Evolutionary conservation across 202 grass and related monocot species (phyloP), one percentile per base, ranked within the genome.

Genomic region (Zizania palustris): DNA sequence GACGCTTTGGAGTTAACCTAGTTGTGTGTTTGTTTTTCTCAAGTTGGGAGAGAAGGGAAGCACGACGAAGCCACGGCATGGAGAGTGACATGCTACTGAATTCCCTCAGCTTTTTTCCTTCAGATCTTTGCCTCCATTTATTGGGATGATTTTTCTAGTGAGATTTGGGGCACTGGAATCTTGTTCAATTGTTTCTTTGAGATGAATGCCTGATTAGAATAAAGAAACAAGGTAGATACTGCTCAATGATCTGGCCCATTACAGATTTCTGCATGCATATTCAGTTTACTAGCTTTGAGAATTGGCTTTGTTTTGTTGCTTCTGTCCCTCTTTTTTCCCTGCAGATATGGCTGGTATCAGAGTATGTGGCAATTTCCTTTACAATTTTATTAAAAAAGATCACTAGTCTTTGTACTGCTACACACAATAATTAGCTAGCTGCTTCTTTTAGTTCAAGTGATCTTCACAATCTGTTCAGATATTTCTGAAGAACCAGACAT

Each of bases 111-210:
- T n/a, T 35, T 7, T 65, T 38, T 59, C 12, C 16, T 58, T 45
- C 5, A 13, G 49, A 18, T 54, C 15, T 28, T 8, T 34, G 4
- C 42, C 5, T 21, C 3, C 19, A 55, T 83, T 44, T 59, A 12
- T 45, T 64, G 9, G 7, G 16, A 33, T 13, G 21, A n/a, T 41
- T 66, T 66, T 73, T 79, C 18, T 66, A 73, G 33, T 35, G 75
- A 60, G 68, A 60, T 67, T 21, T 51, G 42, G 57, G 11, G 46
- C 41, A 42, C 3, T 67, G 5, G n/a, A 7, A n/a, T 71, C 16
- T 33, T 56, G 59, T 50, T 39, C n/a, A 35, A 60, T 67, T 49
- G 11, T 7, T n/a, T 1, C 4, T 51, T 16, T 3, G 5, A 16
- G 13, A 15, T 3, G 11, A 15, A 48, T 3, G 16, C 48, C 48